phyloP scores from a whole-genome alignment of 106 monocot species.

The Allium cepa region DNA sequence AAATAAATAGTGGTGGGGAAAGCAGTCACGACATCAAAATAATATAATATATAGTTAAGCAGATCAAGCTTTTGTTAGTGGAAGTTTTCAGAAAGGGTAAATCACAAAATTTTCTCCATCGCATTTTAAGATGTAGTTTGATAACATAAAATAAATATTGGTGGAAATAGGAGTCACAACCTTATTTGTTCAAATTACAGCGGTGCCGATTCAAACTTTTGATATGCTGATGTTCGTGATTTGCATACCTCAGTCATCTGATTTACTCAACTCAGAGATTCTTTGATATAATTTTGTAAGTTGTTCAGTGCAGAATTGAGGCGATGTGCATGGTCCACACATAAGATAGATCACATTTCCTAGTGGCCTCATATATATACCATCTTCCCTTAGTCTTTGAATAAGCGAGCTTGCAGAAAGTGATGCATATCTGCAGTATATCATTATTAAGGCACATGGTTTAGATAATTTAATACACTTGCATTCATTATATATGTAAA shows the following conservation, averaged over 20 bases:
- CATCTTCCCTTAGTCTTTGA: conserved; percentile 69
- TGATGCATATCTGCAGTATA: conserved; percentile 66
- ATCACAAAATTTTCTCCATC: too few relatives aligned
- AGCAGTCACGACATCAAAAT: too few relatives aligned
- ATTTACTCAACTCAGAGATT: conserved; percentile 36
- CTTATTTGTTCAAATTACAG: too few relatives aligned
- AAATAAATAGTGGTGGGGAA: too few relatives aligned
- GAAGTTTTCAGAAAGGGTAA: too few relatives aligned
- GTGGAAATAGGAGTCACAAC: too few relatives aligned
- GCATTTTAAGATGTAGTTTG: too few relatives aligned
- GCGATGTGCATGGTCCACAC: conserved; percentile 88
- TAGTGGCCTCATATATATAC: conserved; percentile 70
- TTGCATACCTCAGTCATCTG: conserved; percentile 7
- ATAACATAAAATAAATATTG: too few relatives aligned
- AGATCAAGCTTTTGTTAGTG: too few relatives aligned
- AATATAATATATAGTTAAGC: too few relatives aligned
- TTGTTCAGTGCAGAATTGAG: conserved; percentile 46
- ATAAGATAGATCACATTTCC: conserved; percentile 96
- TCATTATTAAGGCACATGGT: background rate
- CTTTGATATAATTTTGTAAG: conserved; percentile 55
- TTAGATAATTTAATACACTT: background rate
- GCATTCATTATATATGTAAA: background rate
- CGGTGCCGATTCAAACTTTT: too few relatives aligned
- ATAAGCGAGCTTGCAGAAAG: conserved; percentile 57
- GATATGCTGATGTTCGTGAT: background rate